These are phyloP conservation scores for Venturiaceae sp. DNA, from an alignment of 2,329 filamentous ascomycete species.

Conservation along the genomic window DNA sequence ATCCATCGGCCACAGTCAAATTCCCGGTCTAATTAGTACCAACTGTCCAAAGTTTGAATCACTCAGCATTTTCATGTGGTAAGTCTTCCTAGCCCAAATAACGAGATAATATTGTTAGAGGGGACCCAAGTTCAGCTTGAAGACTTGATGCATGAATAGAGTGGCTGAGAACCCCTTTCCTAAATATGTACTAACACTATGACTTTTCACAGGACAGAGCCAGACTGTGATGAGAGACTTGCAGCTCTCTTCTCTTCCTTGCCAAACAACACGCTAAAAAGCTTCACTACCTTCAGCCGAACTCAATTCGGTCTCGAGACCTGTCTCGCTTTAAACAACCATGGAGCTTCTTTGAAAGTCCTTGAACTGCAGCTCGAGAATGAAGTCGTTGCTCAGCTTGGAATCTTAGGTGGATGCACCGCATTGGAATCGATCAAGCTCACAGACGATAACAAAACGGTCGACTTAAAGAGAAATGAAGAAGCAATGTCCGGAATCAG, in stretches of 20 bases:
- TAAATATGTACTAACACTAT: constrained; percentile 15
- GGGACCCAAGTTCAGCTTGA: background rate
- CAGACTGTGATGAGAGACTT: constrained; percentile 46
- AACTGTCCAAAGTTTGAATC: constrained; percentile 53
- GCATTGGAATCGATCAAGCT: constrained; percentile 40
- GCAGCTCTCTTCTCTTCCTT: constrained; percentile 49
- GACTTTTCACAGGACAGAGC: constrained; percentile 18
- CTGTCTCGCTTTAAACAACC: constrained; percentile 42
- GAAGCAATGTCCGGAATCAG: constrained; percentile 42
- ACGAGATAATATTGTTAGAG: background rate
- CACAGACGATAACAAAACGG: constrained; percentile 31
- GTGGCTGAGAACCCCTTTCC: background rate
- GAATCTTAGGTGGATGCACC: constrained; percentile 38
- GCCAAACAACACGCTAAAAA: constrained; percentile 45
- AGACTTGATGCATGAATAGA: too few relatives aligned
- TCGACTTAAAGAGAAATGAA: constrained; percentile 40
- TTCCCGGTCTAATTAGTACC: constrained; percentile 41
- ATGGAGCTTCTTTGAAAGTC: constrained; percentile 44
- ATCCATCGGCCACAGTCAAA: constrained; percentile 45
- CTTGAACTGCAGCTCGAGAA: constrained; percentile 41
- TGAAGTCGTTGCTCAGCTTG: constrained; percentile 39
- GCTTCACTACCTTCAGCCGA: constrained; percentile 48
- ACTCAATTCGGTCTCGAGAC: constrained; percentile 46
- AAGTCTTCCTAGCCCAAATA: constrained; percentile 3
- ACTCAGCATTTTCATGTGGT: constrained; percentile 48